Percentiles rank a stretch among this genome's conserved stretches.
Conservation (phyloP, 495 filamentous ascomycete species). For the Zalerion maritima region DNA sequence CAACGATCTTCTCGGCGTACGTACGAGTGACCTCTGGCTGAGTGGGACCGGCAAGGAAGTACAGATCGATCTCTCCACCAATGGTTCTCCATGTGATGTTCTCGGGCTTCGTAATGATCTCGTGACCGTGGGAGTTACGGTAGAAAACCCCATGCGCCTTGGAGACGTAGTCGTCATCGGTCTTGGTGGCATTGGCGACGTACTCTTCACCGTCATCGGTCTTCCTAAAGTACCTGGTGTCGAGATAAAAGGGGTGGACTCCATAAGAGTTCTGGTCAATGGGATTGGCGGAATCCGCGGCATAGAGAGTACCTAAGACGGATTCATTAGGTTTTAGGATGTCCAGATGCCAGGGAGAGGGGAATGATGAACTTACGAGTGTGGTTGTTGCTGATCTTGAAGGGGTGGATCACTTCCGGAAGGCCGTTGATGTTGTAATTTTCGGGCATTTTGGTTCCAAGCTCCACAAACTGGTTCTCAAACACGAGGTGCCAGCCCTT, state of each 20-base stretch:
- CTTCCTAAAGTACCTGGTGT: slow-evolving; percentile 52
- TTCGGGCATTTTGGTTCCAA: slow-evolving; percentile 55
- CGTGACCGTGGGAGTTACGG: slow-evolving; percentile 65
- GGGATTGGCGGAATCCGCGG: slow-evolving; percentile 51
- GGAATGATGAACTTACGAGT: slow-evolving; percentile 40
- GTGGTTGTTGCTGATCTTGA: slow-evolving; percentile 58
- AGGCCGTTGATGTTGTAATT: slow-evolving; percentile 71
- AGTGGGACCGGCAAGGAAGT: slow-evolving; percentile 62
- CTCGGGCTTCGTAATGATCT: slow-evolving; percentile 47
- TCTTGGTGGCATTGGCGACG: slow-evolving; percentile 37
- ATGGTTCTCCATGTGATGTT: slow-evolving; percentile 69
- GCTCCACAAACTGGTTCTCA: slow-evolving; percentile 67
- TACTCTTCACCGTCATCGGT: slow-evolving; percentile 35
- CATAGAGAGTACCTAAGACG: slow-evolving; percentile 47
- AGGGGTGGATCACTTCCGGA: slow-evolving; percentile 63
- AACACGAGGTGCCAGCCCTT: slow-evolving; percentile 54
- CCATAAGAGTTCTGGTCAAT: slow-evolving; percentile 67
- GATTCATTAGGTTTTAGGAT: slow-evolving; percentile 1
- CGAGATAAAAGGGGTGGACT: slow-evolving; percentile 69
- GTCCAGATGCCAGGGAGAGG: not conserved
- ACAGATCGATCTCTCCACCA: slow-evolving; percentile 69
- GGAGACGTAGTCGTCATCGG: slow-evolving; percentile 39
- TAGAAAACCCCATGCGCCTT: slow-evolving; percentile 76
- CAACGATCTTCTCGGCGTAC: slow-evolving; percentile 55
- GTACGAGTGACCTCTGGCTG: slow-evolving; percentile 55